Evolutionary conservation across 495 filamentous ascomycete species (phyloP).

Genomic region (Podospora fimiseda): DNA sequence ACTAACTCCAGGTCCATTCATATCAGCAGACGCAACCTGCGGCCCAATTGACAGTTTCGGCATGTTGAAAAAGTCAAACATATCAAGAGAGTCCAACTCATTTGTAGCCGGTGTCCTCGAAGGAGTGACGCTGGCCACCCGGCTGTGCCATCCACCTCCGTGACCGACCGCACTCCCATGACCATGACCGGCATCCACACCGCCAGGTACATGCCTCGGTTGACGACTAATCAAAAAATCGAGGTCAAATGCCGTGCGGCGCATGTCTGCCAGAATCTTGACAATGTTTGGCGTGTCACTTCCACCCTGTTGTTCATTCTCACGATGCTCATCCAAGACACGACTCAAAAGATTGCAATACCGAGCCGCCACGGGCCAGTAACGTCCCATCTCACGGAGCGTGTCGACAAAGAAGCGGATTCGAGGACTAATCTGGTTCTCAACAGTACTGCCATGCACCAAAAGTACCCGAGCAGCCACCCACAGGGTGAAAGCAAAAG

Average conservation of each 20-base stretch:
- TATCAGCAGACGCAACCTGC: neutral
- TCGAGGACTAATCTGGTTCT: conserved; percentile 68
- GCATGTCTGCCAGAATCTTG: conserved; percentile 83
- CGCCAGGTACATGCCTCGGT: conserved; percentile 50
- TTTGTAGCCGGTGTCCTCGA: conserved; percentile 64
- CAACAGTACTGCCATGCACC: conserved; percentile 81
- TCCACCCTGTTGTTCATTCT: conserved; percentile 66
- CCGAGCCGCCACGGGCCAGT: conserved; percentile 77
- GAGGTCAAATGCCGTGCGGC: conserved; percentile 75
- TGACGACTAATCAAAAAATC: conserved; percentile 83
- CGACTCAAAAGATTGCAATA: conserved; percentile 75
- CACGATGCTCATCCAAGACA: conserved; percentile 76
- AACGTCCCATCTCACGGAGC: conserved; percentile 67
- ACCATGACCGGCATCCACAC: conserved; percentile 20
- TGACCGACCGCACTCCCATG: conserved; percentile 15
- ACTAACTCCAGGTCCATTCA: neutral
- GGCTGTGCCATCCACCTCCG: conserved; percentile 22
- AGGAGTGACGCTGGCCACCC: conserved; percentile 38
- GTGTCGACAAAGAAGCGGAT: conserved; percentile 76
- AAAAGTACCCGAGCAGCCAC: conserved; percentile 81
- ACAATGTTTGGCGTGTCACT: conserved; percentile 74
- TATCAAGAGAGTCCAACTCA: conserved; percentile 84
- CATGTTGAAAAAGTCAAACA: conserved; percentile 91
- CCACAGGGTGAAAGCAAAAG: conserved; percentile 87
- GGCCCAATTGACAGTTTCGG: conserved; percentile 57